Evolutionary conservation across 495 filamentous ascomycete genomes (phyloP).

Genomic region (Aspergillus kassunensis): DNA sequence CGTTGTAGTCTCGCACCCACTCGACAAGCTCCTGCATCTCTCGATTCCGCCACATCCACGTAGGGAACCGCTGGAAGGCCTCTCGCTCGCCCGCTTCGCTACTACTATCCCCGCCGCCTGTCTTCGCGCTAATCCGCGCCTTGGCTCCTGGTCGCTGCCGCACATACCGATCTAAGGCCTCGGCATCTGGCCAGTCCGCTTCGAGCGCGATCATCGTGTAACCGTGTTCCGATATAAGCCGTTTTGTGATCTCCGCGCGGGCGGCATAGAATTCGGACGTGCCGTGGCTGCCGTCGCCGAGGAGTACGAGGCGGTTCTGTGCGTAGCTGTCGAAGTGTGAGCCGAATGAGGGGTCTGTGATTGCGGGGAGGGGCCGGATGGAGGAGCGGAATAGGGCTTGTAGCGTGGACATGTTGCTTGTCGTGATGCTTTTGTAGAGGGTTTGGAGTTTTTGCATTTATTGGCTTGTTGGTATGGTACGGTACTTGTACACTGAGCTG

Average conservation of each 20-base stretch:
- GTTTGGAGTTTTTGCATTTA: background rate
- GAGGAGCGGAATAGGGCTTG: slow-evolving; percentile 34
- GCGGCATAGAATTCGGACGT: slow-evolving; percentile 58
- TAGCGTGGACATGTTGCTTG: slow-evolving; percentile 26
- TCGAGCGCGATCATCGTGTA: slow-evolving; percentile 55
- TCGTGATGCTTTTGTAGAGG: background rate
- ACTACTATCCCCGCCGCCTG: too few relatives aligned
- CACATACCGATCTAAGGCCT: slow-evolving; percentile 55
- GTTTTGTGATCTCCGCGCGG: slow-evolving; percentile 53
- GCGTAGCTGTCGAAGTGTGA: slow-evolving; percentile 42
- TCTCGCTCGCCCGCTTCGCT: too few relatives aligned
- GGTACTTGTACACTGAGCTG: too few relatives aligned
- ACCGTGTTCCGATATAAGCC: slow-evolving; percentile 49
- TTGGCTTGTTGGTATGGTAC: too few relatives aligned
- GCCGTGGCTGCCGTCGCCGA: slow-evolving; percentile 56
- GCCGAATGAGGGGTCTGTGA: slow-evolving; percentile 34
- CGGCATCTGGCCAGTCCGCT: slow-evolving; percentile 58
- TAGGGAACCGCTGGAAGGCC: slow-evolving; percentile 53
- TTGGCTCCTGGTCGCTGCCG: slow-evolving; percentile 40
- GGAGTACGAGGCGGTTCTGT: slow-evolving; percentile 44
- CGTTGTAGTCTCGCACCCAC: slow-evolving; percentile 51
- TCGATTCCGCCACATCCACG: slow-evolving; percentile 60
- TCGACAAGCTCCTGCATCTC: slow-evolving; percentile 56
- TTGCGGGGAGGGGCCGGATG: slow-evolving; percentile 37
- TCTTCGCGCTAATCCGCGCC: slow-evolving; percentile 26